phyloP scores from a whole-genome alignment of 2,329 filamentous ascomycete species.

The Ophiostoma triangulosporum region DNA sequence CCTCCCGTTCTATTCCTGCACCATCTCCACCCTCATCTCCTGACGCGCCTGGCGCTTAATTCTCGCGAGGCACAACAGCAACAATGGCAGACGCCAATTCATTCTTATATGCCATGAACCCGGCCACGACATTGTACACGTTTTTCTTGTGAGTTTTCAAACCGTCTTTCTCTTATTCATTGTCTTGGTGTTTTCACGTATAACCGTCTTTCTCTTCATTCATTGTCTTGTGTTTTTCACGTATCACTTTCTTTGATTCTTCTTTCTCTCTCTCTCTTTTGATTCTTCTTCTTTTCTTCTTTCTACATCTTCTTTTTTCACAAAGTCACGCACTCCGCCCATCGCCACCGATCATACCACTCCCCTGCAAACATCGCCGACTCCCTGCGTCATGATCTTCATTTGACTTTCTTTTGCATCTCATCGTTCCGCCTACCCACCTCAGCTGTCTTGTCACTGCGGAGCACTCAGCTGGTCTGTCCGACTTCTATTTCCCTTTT shows the following conservation, averaged over 20 bases:
- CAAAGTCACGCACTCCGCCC: not conserved
- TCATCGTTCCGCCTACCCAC: not conserved
- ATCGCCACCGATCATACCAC: no score
- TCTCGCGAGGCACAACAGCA: not conserved
- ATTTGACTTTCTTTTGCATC: not conserved
- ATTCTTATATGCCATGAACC: slow-evolving; percentile 32
- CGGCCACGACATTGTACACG: slow-evolving; percentile 52
- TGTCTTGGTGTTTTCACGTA: not conserved
- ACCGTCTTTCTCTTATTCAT: slow-evolving; percentile 3
- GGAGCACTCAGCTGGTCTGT: not conserved
- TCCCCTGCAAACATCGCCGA: no score
- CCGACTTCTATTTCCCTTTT: slow-evolving; percentile 12
- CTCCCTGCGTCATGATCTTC: not conserved
- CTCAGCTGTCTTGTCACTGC: not conserved
- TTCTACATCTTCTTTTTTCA: not conserved
- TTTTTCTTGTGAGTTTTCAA: slow-evolving; percentile 49
- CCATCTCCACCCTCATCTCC: not conserved
- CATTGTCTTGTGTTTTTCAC: not conserved
- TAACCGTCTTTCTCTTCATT: not conserved
- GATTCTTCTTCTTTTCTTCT: slow-evolving; percentile 5
- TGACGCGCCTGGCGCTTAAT: not conserved
- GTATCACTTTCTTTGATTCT: not conserved
- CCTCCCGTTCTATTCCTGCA: not conserved
- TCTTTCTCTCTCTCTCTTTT: slow-evolving; percentile 6
- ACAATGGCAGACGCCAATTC: not conserved